Evolutionary conservation across 768 basidiomycete genomes (phyloP).

Genomic region (Hebeloma cylindrosporum): DNA sequence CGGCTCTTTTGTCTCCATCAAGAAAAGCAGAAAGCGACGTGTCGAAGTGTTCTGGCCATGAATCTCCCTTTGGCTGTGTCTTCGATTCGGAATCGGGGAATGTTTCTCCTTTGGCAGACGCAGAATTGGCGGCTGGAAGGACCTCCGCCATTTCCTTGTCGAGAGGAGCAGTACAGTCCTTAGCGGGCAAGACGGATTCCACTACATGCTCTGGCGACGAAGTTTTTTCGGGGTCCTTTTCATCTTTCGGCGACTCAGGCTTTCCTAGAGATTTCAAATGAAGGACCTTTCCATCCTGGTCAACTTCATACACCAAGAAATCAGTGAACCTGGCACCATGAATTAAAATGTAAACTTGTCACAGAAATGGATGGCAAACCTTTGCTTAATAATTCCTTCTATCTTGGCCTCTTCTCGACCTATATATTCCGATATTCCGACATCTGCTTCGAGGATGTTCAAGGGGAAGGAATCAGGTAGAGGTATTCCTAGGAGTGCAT

Average conservation of each 20-base stretch:
- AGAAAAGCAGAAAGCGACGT: slow-evolving; percentile 61
- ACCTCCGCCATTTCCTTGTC: too few relatives aligned
- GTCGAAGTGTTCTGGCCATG: slow-evolving; percentile 69
- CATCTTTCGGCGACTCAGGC: slow-evolving; percentile 57
- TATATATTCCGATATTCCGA: slow-evolving; percentile 90
- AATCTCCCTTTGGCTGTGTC: slow-evolving; percentile 32
- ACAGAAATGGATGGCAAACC: slow-evolving; percentile 48
- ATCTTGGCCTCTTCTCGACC: slow-evolving; percentile 68
- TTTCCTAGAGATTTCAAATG: slow-evolving; percentile 77
- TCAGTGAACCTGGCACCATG: slow-evolving; percentile 78
- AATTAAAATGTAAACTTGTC: neutral
- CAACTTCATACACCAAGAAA: slow-evolving; percentile 92
- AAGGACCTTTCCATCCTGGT: slow-evolving; percentile 74
- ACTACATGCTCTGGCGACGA: slow-evolving; percentile 6
- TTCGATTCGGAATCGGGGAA: neutral
- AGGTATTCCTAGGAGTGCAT: slow-evolving; percentile 62
- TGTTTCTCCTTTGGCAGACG: too few relatives aligned
- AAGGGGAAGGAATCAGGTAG: slow-evolving; percentile 50
- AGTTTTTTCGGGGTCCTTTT: slow-evolving; percentile 21
- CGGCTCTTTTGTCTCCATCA: slow-evolving; percentile 53
- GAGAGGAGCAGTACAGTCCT: too few relatives aligned
- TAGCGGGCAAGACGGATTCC: too few relatives aligned
- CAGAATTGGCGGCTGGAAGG: too few relatives aligned
- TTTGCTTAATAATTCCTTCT: slow-evolving; percentile 94
- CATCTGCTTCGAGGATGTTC: slow-evolving; percentile 74